These are phyloP conservation scores for Wickerhamomyces ciferrii DNA, from an alignment of 805 yeast genomes.

Conservation along the genomic window DNA sequence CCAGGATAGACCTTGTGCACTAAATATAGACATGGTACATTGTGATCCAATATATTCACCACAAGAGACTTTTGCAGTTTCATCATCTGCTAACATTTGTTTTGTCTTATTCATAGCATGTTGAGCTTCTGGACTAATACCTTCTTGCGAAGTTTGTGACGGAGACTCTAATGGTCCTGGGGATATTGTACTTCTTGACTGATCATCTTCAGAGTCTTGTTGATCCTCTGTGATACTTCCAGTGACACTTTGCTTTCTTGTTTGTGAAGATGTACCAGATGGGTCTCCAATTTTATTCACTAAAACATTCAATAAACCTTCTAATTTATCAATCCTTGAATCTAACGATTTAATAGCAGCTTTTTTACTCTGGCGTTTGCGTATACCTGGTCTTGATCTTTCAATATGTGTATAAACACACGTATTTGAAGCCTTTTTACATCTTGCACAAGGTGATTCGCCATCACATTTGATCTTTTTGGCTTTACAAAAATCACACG, in stretches of 20 bases:
- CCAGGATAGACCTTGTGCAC: constrained; percentile 32
- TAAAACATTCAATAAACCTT: neutral
- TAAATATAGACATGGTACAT: constrained; percentile 25
- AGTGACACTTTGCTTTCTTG: neutral
- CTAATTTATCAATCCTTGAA: neutral
- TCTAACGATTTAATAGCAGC: neutral
- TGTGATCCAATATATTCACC: neutral
- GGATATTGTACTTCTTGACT: neutral
- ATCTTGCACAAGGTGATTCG: constrained; percentile 70
- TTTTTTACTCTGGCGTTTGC: constrained; percentile 18
- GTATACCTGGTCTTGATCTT: constrained; percentile 8
- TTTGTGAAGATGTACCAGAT: neutral
- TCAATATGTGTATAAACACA: constrained; percentile 83
- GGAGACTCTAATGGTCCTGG: neutral
- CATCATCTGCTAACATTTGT: neutral
- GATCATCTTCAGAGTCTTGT: neutral
- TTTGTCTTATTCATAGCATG: neutral
- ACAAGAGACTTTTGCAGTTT: neutral
- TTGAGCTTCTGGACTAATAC: neutral
- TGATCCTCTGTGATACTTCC: neutral
- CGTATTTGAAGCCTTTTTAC: constrained; percentile 72
- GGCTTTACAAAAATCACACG: constrained; percentile 48
- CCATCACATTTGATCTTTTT: constrained; percentile 80
- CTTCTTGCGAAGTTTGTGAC: neutral
- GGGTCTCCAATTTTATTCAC: neutral